These are phyloP conservation scores for Salinomyces thailandicus DNA, from an alignment of 2,329 filamentous ascomycete genomes.

Conservation along the genomic window DNA sequence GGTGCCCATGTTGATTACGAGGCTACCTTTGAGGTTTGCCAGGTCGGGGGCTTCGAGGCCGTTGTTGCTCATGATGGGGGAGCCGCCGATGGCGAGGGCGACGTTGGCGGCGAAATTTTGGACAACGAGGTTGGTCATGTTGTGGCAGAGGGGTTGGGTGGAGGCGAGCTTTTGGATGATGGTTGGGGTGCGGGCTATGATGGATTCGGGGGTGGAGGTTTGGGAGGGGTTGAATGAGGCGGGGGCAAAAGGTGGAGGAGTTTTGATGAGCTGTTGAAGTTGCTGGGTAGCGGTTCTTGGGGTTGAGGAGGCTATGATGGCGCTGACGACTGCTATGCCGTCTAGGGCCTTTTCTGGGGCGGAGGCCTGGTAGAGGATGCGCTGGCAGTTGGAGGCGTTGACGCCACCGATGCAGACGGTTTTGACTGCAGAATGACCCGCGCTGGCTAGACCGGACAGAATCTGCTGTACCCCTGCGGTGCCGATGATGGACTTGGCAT, in stretches of 20 bases:
- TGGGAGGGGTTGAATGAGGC: no score
- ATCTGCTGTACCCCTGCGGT: conserved; percentile 60
- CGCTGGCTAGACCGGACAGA: conserved; percentile 47
- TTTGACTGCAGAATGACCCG: conserved; percentile 35
- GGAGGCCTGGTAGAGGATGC: conserved; percentile 61
- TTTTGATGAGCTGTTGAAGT: conserved; percentile 47
- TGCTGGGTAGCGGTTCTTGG: conserved; percentile 52
- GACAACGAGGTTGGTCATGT: conserved; percentile 95
- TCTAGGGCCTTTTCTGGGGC: conserved; percentile 52
- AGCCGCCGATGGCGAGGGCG: conserved; percentile 71
- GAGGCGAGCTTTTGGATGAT: conserved; percentile 50
- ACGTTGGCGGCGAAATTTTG: conserved; percentile 93
- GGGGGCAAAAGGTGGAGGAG: conserved; percentile 29
- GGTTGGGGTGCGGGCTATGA: conserved; percentile 19
- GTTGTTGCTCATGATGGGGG: conserved; percentile 89
- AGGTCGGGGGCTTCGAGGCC: conserved; percentile 73
- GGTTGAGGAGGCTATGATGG: conserved; percentile 64
- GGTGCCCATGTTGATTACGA: conserved; percentile 94
- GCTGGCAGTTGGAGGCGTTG: conserved; percentile 63
- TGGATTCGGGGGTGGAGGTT: conserved; percentile 15
- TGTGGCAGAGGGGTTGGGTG: conserved; percentile 69
- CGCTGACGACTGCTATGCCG: conserved; percentile 81
- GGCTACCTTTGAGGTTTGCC: conserved; percentile 61
- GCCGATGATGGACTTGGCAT: conserved; percentile 74
- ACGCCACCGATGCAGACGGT: conserved; percentile 86